These are phyloP conservation scores for Biscutella laevigata DNA, from an alignment of 441 rosid species.

Conservation along the genomic window DNA sequence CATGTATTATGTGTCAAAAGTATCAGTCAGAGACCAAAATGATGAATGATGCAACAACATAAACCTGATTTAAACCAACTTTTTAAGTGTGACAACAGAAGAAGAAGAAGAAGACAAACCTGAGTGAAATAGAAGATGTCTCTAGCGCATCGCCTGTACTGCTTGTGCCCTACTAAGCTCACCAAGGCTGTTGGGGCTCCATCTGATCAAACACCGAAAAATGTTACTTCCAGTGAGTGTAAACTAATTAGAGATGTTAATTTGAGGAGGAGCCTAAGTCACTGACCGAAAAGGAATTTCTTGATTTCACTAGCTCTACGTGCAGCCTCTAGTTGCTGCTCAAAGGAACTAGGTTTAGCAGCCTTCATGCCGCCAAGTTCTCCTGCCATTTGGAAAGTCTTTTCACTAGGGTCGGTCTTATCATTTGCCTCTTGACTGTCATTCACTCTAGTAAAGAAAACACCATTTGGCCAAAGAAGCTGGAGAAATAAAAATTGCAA, in stretches of 20 bases:
- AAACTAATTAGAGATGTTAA: background rate
- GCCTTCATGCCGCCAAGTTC: constrained; percentile 50
- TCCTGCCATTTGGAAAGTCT: constrained; percentile 32
- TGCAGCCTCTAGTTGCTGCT: constrained; percentile 75
- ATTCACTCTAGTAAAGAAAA: constrained; percentile 55
- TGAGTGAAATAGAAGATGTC: constrained; percentile 92
- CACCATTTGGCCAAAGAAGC: constrained; percentile 90
- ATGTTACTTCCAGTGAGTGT: background rate
- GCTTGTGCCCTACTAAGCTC: constrained; percentile 79
- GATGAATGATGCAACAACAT: constrained; percentile 7
- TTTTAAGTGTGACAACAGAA: background rate
- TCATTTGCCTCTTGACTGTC: constrained; percentile 29
- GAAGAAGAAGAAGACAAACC: constrained; percentile 37
- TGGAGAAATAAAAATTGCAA: constrained; percentile 22
- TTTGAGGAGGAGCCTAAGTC: background rate
- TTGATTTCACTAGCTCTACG: constrained; percentile 82
- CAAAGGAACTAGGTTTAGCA: constrained; percentile 53
- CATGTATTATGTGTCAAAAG: background rate
- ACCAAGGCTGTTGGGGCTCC: constrained; percentile 88
- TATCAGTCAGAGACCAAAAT: background rate
- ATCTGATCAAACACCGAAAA: constrained; percentile 39
- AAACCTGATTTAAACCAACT: background rate
- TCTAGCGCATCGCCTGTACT: constrained; percentile 85
- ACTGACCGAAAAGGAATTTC: constrained; percentile 77
- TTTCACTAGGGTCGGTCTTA: constrained; percentile 27